These are phyloP conservation scores for Teratosphaeria viscida DNA, from an alignment of 2,329 filamentous ascomycete species.

Conservation along the genomic window DNA sequence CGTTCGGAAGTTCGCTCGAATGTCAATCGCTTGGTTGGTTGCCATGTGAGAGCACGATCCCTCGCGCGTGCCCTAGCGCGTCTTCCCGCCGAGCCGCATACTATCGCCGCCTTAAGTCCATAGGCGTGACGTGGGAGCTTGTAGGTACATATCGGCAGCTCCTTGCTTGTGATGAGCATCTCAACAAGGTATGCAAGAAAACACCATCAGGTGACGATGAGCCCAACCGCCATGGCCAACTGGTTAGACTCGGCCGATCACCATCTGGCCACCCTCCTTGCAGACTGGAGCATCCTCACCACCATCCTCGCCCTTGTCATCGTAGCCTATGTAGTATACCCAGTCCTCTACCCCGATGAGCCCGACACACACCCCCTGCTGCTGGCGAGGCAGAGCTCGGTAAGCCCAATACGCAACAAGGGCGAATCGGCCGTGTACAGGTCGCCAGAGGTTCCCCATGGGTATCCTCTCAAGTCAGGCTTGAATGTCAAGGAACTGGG, in stretches of 20 bases:
- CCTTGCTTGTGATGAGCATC: no score
- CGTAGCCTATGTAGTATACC: conserved; percentile 57
- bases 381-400: conserved; percentile 70
- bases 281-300: conserved; percentile 74
- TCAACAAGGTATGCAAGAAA: not conserved
- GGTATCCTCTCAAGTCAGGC: conserved; percentile 66
- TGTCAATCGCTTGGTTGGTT: not conserved
- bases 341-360: conserved; percentile 60
- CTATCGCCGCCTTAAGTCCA: not conserved
- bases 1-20: not conserved
- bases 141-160: not conserved
- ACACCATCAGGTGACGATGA: no score
- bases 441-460: conserved; percentile 73
- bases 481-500: conserved; percentile 73
- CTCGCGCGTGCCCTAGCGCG: conserved; percentile 1
- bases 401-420: conserved; percentile 68
- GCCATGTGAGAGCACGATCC: conserved; percentile 3
- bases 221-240: conserved; percentile 9
- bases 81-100: not conserved
- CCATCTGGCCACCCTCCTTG: conserved; percentile 56
- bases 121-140: not conserved
- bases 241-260: conserved; percentile 60
- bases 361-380: conserved; percentile 89
- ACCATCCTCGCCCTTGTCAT: conserved; percentile 60
- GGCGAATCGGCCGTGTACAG: conserved; percentile 80